phyloP scores from a whole-genome alignment of 2,329 filamentous ascomycete species.

The Hypoxylon rubiginosum region DNA sequence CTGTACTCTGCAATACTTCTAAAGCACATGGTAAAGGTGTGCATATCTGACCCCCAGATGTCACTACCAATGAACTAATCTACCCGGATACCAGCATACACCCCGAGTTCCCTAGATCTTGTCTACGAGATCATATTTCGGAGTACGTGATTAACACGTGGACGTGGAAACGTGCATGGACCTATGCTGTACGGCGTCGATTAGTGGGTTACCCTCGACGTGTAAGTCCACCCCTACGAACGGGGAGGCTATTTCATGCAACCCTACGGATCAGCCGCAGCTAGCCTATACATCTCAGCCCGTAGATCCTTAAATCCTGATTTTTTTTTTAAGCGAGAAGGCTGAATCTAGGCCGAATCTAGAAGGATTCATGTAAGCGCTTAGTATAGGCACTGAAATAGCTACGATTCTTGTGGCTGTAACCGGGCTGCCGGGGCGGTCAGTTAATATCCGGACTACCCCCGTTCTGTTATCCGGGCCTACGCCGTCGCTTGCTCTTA shows the following conservation, averaged over 20 bases:
- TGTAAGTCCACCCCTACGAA: not conserved
- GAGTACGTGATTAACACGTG: not conserved
- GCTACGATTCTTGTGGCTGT: not conserved
- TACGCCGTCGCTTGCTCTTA: not conserved
- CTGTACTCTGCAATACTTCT: too few species aligned
- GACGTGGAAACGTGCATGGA: not conserved
- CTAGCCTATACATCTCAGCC: not conserved
- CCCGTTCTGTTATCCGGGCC: slow-evolving; percentile 2
- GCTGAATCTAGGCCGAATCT: not conserved
- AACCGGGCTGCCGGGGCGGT: too few species aligned
- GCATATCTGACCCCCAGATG: too few species aligned
- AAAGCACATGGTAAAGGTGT: too few species aligned
- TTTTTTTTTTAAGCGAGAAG: not conserved
- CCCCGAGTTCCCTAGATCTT: not conserved
- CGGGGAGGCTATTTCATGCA: not conserved
- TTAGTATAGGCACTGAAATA: not conserved
- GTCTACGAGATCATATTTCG: not conserved
- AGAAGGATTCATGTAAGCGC: not conserved
- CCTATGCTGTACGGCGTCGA: not conserved
- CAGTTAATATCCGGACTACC: slow-evolving; percentile 4
- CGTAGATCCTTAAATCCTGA: not conserved
- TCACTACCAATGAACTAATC: not conserved
- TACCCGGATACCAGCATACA: not conserved
- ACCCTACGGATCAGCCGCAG: too few species aligned
- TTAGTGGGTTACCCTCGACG: not conserved